phyloP scores from a whole-genome alignment of 2,329 filamentous ascomycete genomes.

The Akanthomyces muscarius region DNA sequence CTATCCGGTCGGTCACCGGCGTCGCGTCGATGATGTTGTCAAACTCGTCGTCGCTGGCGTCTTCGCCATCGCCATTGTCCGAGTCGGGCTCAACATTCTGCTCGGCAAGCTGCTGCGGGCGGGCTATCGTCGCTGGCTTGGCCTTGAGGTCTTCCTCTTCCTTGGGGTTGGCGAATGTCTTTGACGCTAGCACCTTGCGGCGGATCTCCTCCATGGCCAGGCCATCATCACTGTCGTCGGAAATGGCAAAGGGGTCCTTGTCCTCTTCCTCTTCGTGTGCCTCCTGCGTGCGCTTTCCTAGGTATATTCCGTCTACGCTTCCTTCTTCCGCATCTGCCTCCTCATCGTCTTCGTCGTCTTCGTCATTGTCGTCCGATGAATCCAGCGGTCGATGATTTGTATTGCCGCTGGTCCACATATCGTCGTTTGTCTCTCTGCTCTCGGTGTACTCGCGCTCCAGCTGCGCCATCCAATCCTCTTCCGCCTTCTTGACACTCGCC shows the following conservation, averaged over 20 bases:
- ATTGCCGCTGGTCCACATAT: constrained; percentile 90
- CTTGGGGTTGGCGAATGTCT: constrained; percentile 62
- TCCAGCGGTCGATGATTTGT: constrained; percentile 63
- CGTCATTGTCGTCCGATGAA: constrained; percentile 54
- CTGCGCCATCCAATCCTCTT: constrained; percentile 84
- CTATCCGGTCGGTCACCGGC: constrained; percentile 80
- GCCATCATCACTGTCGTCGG: constrained; percentile 77
- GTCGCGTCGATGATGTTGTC: constrained; percentile 92
- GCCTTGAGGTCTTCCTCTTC: constrained; percentile 43
- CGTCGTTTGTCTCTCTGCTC: constrained; percentile 65
- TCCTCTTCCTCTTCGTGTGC: constrained; percentile 40
- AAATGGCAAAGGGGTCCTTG: constrained; percentile 69
- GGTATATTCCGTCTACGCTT: constrained; percentile 55
- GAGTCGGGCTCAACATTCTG: constrained; percentile 71
- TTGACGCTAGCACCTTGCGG: constrained; percentile 84
- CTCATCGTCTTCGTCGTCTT: constrained; percentile 46
- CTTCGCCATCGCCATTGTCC: constrained; percentile 52
- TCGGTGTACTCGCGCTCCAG: constrained; percentile 86
- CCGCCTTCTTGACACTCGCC: constrained; percentile 74
- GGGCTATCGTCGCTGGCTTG: constrained; percentile 59
- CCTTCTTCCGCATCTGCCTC: constrained; percentile 44
- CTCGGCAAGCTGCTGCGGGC: constrained; percentile 50
- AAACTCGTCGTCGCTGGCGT: constrained; percentile 71
- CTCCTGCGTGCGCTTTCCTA: constrained; percentile 49
- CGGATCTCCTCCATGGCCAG: constrained; percentile 88